These are phyloP conservation scores for Penicillium freii DNA, from an alignment of 2,329 filamentous ascomycete species.

Conservation along the genomic window DNA sequence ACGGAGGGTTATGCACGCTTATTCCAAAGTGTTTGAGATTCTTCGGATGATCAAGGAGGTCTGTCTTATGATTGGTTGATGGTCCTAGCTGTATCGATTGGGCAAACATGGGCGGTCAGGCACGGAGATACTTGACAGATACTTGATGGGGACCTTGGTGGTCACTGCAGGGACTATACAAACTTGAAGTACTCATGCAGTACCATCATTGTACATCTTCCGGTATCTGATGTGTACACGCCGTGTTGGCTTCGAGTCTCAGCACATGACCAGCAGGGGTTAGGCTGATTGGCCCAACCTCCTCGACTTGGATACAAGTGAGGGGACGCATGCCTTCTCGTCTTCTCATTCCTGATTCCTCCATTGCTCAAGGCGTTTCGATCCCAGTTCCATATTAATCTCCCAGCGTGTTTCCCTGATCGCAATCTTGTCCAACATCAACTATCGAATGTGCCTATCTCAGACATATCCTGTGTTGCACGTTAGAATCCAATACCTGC, in stretches of 20 bases:
- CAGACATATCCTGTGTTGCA: background rate
- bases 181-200: background rate
- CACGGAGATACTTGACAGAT: constrained; percentile 11
- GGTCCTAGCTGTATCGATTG: constrained; percentile 16
- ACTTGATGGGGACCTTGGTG: background rate
- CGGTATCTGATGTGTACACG: constrained; percentile 7
- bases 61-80: constrained; percentile 12
- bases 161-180: background rate
- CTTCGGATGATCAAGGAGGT: background rate
- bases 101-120: constrained; percentile 27
- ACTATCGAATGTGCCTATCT: constrained; percentile 7
- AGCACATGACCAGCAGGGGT: constrained; percentile 11
- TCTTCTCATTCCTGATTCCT: constrained; percentile 16
- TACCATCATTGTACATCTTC: background rate
- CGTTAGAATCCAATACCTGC: constrained; percentile 1
- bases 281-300: constrained; percentile 34
- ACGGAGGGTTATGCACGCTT: background rate
- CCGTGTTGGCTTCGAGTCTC: constrained; percentile 11
- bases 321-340: constrained; percentile 16
- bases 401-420: constrained; percentile 2
- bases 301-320: constrained; percentile 22
- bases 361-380: constrained; percentile 20
- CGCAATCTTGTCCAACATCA: constrained; percentile 5
- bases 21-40: background rate
- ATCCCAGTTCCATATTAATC: constrained; percentile 8